Evolutionary conservation across 202 grass and related monocot species (phyloP).

Genomic region (Digitaria exilis): DNA sequence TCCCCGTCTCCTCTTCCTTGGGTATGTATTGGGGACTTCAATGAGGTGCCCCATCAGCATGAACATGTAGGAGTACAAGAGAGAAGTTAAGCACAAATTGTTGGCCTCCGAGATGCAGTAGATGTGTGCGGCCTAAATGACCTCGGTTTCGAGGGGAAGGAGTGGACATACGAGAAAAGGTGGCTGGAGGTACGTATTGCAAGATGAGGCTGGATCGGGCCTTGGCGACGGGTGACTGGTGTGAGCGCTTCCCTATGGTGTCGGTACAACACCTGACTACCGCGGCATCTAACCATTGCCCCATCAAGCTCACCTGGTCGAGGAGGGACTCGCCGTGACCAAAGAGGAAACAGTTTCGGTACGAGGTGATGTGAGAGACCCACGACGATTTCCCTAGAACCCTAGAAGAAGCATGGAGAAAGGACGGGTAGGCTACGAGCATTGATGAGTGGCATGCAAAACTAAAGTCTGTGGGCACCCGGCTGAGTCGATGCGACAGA

Average conservation of each 20-base stretch:
- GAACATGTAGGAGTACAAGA: no score
- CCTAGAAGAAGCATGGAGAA: rapidly evolving
- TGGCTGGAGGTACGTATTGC: not conserved
- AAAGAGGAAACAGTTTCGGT: not conserved
- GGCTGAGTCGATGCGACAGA: rapidly evolving
- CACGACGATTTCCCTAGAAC: not conserved
- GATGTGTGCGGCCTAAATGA: no score
- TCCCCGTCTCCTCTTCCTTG: not conserved
- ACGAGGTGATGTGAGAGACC: not conserved
- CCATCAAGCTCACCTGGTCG: not conserved
- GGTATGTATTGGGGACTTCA: no score
- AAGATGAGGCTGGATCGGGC: not conserved
- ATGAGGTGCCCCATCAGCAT: no score
- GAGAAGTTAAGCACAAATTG: no score
- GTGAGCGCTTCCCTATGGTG: not conserved
- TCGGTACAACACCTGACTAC: rapidly evolving
- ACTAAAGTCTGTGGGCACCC: rapidly evolving
- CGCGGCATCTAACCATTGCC: not conserved
- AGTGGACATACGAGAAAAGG: not conserved
- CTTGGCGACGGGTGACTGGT: not conserved
- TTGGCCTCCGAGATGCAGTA: no score
- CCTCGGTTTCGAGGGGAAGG: no score
- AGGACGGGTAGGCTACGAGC: no score
- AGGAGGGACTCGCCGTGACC: not conserved
- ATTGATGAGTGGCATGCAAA: not conserved